Evolutionary conservation across 179 eudicot species (phyloP), one percentile per base, ranked within the genome.

Genomic region (Corrigiola litoralis): DNA sequence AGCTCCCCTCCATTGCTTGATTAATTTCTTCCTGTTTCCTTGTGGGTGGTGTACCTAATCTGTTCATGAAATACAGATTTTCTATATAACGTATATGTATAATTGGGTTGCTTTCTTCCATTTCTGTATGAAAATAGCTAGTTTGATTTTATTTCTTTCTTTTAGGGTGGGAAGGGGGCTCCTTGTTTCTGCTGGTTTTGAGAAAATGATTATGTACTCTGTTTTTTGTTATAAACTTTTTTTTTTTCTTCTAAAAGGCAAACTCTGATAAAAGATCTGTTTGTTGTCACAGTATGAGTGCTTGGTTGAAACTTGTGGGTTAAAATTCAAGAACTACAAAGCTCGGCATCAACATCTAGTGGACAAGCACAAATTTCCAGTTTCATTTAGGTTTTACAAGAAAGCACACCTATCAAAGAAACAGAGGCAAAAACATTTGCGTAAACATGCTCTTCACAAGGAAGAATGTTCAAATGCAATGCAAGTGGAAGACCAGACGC

Each of bases 291-390:
- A 92, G 98, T 92, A 92, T 33, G 98, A 92, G 62, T 92, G 98
- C 82, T 84, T 87, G 66, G 98, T 92, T 4, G 98, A 90, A 65
- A 85, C 87, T 52, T 92, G 97, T 73, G 90, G 76, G 16, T 62
- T 79, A 45, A 92, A 92, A 71, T 80, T 92, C 61, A 92, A 87
- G 75, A 86, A 76, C 73, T 87, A 87, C 78, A 90, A 82, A 78
- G 85, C 84, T 64, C 80, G 98, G 27, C 97, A 90, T 58, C 95
- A 86, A 34, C 98, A 92, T 85, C 86, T 90, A 13, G 71, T 92
- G 54, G 98, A 85, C 83, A 92, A 87, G 78, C 98, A 92, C 68
- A 84, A 85, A 57, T 92, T 92, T 71, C 98, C 98, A 3, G 48
- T 71, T 33, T 79, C 98, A 16, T 92, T 87, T 61, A 88, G 87